phyloP scores from a whole-genome alignment of 2,329 filamentous ascomycete genomes.

The Cladosporium phlei region DNA sequence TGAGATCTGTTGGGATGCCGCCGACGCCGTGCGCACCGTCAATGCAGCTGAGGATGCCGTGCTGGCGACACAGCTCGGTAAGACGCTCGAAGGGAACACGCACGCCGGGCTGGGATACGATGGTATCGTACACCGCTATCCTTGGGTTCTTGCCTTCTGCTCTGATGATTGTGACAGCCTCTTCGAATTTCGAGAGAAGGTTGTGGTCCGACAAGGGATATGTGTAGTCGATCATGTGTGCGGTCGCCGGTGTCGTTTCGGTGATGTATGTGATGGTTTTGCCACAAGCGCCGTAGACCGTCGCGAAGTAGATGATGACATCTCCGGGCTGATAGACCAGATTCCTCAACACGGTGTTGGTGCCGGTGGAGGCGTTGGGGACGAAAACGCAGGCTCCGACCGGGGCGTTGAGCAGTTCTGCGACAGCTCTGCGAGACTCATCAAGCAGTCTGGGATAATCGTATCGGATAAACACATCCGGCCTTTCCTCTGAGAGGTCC shows the following conservation, averaged over 20 bases:
- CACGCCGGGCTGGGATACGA: conserved; percentile 74
- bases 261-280: conserved; percentile 67
- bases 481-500: conserved; percentile 59
- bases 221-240: conserved; percentile 53
- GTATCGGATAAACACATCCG: conserved; percentile 73
- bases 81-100: conserved; percentile 72
- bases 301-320: conserved; percentile 72
- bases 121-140: conserved; percentile 72
- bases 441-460: conserved; percentile 60
- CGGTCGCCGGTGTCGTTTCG: conserved; percentile 56
- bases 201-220: conserved; percentile 69
- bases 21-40: conserved; percentile 85
- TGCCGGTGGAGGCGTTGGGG: conserved; percentile 70
- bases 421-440: conserved; percentile 59
- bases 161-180: conserved; percentile 51
- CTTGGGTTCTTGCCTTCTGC: conserved; percentile 58
- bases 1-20: conserved; percentile 67
- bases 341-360: conserved; percentile 77
- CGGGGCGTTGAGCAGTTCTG: conserved; percentile 61
- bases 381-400: conserved; percentile 68
- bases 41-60: conserved; percentile 66
- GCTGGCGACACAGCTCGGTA: conserved; percentile 58
- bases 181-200: conserved; percentile 58
- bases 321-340: conserved; percentile 65
- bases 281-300: conserved; percentile 72